These are phyloP conservation scores for Claviceps cyperi DNA, from an alignment of 2,329 filamentous ascomycete species.

Conservation along the genomic window DNA sequence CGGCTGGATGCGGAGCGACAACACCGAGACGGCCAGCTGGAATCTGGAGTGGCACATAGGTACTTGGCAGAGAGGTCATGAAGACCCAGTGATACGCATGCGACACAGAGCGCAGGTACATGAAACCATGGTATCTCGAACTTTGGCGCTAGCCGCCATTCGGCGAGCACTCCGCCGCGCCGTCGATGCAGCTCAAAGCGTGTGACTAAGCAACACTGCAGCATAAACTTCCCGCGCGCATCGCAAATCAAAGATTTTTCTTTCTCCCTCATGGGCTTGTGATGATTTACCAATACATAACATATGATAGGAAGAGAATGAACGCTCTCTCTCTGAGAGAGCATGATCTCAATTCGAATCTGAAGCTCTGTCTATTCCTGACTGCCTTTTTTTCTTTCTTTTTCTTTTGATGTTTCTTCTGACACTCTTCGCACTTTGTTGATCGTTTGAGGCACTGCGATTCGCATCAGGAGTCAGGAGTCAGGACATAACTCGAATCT, in stretches of 20 bases:
- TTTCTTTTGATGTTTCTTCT: neutral
- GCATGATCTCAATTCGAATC: slow-evolving; percentile 50
- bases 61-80: neutral
- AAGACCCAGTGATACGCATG: neutral
- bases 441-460: neutral
- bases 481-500: too few species aligned
- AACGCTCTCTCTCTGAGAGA: slow-evolving; percentile 37
- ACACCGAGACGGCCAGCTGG: neutral
- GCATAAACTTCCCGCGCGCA: neutral
- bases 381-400: neutral
- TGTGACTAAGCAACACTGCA: slow-evolving; percentile 1
- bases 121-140: neutral
- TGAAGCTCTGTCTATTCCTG: slow-evolving; percentile 32
- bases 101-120: neutral
- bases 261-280: slow-evolving; percentile 32
- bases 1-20: slow-evolving; percentile 1
- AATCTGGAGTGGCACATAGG: neutral
- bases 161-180: neutral
- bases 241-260: slow-evolving; percentile 2
- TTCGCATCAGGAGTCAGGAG: too few species aligned
- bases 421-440: neutral
- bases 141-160: neutral
- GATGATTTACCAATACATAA: slow-evolving; percentile 41
- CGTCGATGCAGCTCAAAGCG: neutral
- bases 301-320: slow-evolving; percentile 58